Evolutionary conservation across 2,329 filamentous ascomycete species (phyloP).

Genomic region (Fusarium floridanum): DNA sequence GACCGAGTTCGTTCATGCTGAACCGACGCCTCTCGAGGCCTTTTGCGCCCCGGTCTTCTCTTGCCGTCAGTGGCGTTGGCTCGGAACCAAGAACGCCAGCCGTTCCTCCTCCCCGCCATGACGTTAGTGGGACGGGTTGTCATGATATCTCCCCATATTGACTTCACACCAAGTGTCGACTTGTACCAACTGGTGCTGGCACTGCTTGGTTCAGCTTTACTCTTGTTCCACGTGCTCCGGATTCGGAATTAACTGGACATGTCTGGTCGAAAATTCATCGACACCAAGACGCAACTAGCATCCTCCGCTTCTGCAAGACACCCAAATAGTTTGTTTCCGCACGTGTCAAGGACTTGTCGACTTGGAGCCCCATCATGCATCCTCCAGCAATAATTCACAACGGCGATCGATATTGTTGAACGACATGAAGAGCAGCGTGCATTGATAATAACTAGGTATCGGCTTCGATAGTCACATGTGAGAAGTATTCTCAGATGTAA

Average conservation of each 20-base stretch:
- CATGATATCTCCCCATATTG: neutral
- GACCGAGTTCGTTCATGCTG: constrained; percentile 29
- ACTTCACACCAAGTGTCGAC: neutral
- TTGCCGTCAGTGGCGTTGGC: constrained; percentile 17
- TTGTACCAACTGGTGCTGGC: neutral
- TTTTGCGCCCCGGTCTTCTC: neutral
- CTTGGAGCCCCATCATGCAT: neutral
- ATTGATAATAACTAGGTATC: constrained; percentile 16
- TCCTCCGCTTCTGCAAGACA: neutral
- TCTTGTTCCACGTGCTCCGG: neutral
- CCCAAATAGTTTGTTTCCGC: neutral
- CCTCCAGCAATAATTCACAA: neutral
- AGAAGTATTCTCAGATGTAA: neutral
- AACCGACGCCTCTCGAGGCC: constrained; percentile 11
- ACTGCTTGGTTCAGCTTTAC: constrained; percentile 1
- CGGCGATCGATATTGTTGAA: neutral
- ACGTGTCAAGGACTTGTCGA: constrained; percentile 8
- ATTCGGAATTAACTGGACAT: constrained; percentile 4
- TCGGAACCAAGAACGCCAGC: neutral
- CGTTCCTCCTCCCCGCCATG: neutral
- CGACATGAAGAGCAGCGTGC: constrained; percentile 1
- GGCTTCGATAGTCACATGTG: neutral
- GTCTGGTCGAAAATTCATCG: neutral
- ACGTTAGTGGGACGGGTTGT: constrained; percentile 1
- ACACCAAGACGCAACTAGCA: neutral